Percentiles rank a stretch among this genome's conserved stretches.
Conservation (phyloP, 2,329 filamentous ascomycete genomes). For the Fusarium pseudograminearum region DNA sequence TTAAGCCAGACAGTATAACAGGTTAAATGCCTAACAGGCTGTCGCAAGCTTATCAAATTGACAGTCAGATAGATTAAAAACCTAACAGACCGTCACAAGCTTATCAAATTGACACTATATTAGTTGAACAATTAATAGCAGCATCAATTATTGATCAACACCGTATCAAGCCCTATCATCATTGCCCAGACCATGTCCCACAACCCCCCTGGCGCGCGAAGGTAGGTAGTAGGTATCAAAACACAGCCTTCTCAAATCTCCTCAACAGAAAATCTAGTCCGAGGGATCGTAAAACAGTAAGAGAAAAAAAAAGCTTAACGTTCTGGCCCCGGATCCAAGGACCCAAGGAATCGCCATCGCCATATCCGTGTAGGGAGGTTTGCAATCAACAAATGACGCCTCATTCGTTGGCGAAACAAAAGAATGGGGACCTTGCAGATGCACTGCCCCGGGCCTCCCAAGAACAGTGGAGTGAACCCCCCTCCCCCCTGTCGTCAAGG, state of each 20-base stretch:
- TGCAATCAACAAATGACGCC: neutral
- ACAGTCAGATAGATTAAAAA: too few relatives aligned
- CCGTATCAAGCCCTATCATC: too few relatives aligned
- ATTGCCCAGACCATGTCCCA: too few relatives aligned
- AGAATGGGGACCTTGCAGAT: constrained; percentile 20
- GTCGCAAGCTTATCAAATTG: too few relatives aligned
- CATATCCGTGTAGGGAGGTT: constrained; percentile 27
- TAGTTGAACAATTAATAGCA: too few relatives aligned
- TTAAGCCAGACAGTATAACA: too few relatives aligned
- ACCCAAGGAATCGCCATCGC: constrained; percentile 39
- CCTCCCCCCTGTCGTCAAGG: constrained; percentile 4
- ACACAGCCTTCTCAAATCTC: constrained; percentile 31
- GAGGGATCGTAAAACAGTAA: constrained; percentile 4
- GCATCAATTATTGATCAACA: too few relatives aligned
- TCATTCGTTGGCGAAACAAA: constrained; percentile 8
- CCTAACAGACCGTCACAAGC: too few relatives aligned
- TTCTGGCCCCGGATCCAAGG: constrained; percentile 30
- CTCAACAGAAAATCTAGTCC: constrained; percentile 30
- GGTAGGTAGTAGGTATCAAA: neutral
- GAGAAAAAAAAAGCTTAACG: constrained; percentile 32
- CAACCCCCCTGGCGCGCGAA: too few relatives aligned
- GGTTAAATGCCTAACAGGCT: too few relatives aligned
- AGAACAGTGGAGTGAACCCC: constrained; percentile 3
- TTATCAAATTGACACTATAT: too few relatives aligned
- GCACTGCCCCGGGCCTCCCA: constrained; percentile 36